These are phyloP conservation scores for Vigna mungo DNA, from an alignment of 306 rosid species.

Conservation along the genomic window DNA sequence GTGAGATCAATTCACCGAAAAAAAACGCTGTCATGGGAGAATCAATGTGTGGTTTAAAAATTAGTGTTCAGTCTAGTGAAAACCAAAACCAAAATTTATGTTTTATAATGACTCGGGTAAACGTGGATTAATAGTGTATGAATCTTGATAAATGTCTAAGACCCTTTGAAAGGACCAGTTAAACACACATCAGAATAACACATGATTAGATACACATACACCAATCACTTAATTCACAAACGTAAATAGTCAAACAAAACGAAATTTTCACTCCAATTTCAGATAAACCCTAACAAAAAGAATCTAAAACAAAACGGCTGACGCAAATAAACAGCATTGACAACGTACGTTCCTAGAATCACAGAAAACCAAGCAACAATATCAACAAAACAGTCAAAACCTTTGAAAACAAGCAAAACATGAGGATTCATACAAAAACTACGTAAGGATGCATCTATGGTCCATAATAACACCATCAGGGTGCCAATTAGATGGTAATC, in stretches of 20 bases:
- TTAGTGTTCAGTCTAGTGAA: not conserved
- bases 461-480: not conserved
- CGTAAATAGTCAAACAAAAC: not conserved
- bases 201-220: not conserved
- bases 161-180: not conserved
- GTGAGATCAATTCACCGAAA: not conserved
- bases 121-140: not conserved
- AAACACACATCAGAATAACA: not conserved
- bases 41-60: not conserved
- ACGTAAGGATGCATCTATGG: not conserved
- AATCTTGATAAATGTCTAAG: not conserved
- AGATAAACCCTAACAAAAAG: constrained; percentile 13
- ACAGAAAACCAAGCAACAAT: not conserved
- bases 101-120: not conserved
- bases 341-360: not conserved
- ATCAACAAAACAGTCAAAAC: not conserved
- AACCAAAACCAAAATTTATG: not conserved
- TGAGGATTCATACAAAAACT: not conserved
- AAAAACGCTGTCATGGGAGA: not conserved
- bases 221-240: not conserved
- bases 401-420: not conserved
- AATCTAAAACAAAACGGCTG: constrained; percentile 9
- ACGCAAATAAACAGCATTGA: not conserved
- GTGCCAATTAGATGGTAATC: too few species aligned
- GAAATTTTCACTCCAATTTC: not conserved